Conservation (phyloP, 495 filamentous ascomycete genomes). For the Clavariopsis aquatica region DNA sequence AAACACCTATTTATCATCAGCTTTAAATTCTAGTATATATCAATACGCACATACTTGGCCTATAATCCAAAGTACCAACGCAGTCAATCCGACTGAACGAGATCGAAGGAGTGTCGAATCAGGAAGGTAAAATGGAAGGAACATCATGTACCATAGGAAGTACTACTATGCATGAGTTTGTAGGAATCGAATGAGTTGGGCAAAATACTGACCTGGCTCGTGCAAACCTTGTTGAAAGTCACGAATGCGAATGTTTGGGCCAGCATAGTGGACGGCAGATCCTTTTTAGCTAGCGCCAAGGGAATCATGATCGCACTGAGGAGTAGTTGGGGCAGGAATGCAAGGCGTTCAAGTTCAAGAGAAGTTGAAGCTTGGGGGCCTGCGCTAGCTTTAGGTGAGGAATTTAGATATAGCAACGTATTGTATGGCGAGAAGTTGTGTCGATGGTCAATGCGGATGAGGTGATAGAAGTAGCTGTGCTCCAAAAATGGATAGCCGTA, state of each 20-base stretch:
- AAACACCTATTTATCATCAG: constrained; percentile 54
- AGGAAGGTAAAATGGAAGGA: constrained; percentile 89
- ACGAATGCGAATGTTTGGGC: constrained; percentile 99
- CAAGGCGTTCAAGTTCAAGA: constrained; percentile 69
- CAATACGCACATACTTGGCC: constrained; percentile 54
- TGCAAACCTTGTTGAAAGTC: constrained; percentile 97
- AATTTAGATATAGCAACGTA: constrained; percentile 81
- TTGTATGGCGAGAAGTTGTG: constrained; percentile 99
- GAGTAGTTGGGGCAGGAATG: constrained; percentile 84
- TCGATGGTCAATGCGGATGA: constrained; percentile 91
- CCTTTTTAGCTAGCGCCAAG: constrained; percentile 74
- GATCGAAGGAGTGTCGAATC: constrained; percentile 66
- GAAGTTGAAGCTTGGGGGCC: constrained; percentile 20
- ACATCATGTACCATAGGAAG: constrained; percentile 95
- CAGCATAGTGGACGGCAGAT: constrained; percentile 84
- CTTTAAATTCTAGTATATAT: not conserved
- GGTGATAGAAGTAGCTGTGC: constrained; percentile 89
- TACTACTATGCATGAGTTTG: constrained; percentile 60
- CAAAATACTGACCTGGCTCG: constrained; percentile 72
- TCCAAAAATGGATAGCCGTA: constrained; percentile 76
- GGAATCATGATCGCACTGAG: constrained; percentile 78
- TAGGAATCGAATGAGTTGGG: not conserved
- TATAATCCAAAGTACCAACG: constrained; percentile 68
- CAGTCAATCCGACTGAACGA: constrained; percentile 61
- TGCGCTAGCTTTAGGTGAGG: constrained; percentile 50